Conservation (phyloP, 768 basidiomycete genomes). For the Rhodotorula sphaerocarpa region DNA sequence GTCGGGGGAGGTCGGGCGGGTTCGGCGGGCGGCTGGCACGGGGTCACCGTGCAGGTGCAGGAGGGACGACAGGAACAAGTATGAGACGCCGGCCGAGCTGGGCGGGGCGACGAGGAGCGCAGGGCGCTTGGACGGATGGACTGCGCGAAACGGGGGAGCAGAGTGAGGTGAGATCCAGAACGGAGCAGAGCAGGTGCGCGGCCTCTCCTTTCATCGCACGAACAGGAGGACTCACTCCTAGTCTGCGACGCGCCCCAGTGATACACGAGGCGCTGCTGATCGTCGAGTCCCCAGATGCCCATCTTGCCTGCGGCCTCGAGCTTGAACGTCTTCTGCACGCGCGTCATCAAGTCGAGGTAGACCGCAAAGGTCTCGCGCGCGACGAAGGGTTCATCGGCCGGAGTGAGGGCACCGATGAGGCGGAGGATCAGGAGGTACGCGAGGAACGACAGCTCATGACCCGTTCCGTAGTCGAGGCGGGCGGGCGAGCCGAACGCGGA, state of each 20-base stretch:
- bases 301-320: conserved; percentile 96
- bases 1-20: conserved; percentile 71
- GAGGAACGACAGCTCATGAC: conserved; percentile 69
- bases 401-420: conserved; percentile 53
- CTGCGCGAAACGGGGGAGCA: conserved; percentile 1
- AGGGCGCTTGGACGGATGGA: conserved; percentile 22
- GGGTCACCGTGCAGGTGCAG: conserved; percentile 54
- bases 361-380: conserved; percentile 61
- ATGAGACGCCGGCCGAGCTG: conserved; percentile 49
- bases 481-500: conserved; percentile 81
- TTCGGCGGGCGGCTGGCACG: conserved; percentile 40
- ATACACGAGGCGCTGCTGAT: conserved; percentile 59
- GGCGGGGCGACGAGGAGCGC: conserved; percentile 49
- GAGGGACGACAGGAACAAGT: conserved; percentile 71
- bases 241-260: conserved; percentile 86
- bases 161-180: too few relatives aligned
- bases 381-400: conserved; percentile 57
- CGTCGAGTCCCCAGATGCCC: conserved; percentile 83
- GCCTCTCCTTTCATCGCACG: too few relatives aligned
- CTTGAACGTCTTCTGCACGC: conserved; percentile 74
- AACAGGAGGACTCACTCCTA: conserved; percentile 40
- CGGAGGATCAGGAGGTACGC: conserved; percentile 33
- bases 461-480: conserved; percentile 92
- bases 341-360: conserved; percentile 72
- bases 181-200: too few relatives aligned